phyloP scores from a whole-genome alignment of 257 asterid genomes.

The Henckelia pumila region DNA sequence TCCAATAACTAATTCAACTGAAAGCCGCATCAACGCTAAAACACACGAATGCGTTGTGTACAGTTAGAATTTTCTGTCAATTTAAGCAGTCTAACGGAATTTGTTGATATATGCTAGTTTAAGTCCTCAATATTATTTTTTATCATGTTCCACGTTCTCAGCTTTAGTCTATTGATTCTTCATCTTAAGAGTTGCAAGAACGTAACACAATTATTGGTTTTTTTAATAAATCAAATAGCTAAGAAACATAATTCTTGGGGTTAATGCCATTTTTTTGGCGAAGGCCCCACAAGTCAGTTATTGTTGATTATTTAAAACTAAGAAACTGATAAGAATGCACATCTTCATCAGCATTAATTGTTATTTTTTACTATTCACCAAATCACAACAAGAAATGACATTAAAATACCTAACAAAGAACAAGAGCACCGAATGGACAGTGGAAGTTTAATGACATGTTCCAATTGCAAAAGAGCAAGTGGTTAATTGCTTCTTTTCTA shows the following conservation, averaged over 20 bases:
- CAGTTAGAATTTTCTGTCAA: neutral
- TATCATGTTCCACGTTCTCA: neutral
- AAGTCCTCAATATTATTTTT: neutral
- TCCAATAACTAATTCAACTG: neutral
- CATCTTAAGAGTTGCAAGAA: neutral
- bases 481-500: conserved; percentile 1
- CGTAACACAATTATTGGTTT: no score
- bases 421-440: neutral
- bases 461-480: neutral
- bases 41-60: neutral
- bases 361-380: neutral
- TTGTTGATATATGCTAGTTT: neutral
- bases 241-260: conserved; percentile 6
- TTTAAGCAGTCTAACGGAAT: neutral
- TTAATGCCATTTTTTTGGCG: neutral
- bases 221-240: neutral
- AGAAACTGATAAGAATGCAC: conserved; percentile 2
- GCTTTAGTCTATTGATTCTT: neutral
- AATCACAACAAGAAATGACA: neutral
- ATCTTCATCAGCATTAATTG: neutral
- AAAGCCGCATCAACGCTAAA: neutral
- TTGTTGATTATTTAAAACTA: conserved; percentile 6
- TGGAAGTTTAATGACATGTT: neutral
- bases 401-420: neutral
- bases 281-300: conserved; percentile 4